Evolutionary conservation across 2,329 filamentous ascomycete species (phyloP).

Genomic region (Beauveria brongniartii): DNA sequence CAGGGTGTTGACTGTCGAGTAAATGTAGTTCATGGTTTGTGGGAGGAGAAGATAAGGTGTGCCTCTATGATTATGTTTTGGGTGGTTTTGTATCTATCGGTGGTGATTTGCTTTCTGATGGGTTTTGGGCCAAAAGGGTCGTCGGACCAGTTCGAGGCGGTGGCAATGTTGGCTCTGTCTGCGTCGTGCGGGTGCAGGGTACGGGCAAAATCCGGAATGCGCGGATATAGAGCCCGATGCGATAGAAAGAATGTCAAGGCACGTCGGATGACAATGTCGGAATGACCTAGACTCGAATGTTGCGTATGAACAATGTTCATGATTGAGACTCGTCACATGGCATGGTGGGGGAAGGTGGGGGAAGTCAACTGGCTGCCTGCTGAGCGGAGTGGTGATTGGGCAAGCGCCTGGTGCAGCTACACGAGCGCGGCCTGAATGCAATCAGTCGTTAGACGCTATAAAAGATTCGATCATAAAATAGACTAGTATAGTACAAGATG

Average conservation of each 20-base stretch:
- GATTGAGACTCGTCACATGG: constrained; percentile 8
- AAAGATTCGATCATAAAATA: too few relatives aligned
- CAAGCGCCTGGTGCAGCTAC: too few relatives aligned
- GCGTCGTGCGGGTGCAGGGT: not conserved
- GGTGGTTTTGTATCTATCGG: not conserved
- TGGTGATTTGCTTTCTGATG: not conserved
- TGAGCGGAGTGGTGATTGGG: too few relatives aligned
- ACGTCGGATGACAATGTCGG: constrained; percentile 5
- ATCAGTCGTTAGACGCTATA: too few relatives aligned
- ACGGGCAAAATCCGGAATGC: not conserved
- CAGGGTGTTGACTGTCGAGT: constrained; percentile 85
- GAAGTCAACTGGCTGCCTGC: not conserved
- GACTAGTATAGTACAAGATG: too few relatives aligned
- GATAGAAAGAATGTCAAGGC: not conserved
- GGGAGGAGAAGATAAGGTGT: not conserved
- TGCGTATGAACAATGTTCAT: not conserved
- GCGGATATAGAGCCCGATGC: not conserved
- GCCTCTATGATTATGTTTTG: not conserved
- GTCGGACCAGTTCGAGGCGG: not conserved
- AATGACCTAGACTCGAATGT: not conserved
- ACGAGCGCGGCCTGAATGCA: too few relatives aligned
- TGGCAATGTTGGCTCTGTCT: not conserved
- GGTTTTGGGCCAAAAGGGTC: not conserved
- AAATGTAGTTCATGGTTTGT: constrained; percentile 73
- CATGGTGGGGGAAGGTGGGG: constrained; percentile 7